Conservation (phyloP, 345 rosid genomes). For the Angophora floribunda region DNA sequence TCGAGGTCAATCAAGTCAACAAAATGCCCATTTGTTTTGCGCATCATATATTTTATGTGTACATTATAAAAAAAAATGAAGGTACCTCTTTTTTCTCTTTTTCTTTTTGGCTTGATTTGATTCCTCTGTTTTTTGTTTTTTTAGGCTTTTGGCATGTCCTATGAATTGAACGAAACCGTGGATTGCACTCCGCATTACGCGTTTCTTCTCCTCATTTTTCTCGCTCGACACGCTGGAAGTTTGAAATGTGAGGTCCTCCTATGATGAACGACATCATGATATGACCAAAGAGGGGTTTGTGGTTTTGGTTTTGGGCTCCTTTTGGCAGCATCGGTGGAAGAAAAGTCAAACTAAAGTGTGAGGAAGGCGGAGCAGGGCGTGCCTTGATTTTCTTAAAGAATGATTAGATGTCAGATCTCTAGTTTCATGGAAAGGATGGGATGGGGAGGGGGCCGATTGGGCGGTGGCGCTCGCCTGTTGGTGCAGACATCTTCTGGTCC, state of each 20-base stretch:
- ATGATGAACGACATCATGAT: not conserved
- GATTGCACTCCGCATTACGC: not conserved
- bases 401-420: not conserved
- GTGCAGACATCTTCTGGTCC: not conserved
- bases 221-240: not conserved
- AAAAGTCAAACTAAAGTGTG: not conserved
- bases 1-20: constrained; percentile 44
- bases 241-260: not conserved
- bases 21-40: not conserved
- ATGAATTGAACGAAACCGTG: not conserved
- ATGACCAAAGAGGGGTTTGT: not conserved
- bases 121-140: not conserved
- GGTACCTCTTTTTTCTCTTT: not conserved
- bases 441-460: not conserved
- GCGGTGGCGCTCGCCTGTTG: not conserved
- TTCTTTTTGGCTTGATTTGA: not conserved
- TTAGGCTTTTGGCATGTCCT: not conserved
- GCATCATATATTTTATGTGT: too few relatives aligned
- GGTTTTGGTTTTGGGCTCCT: not conserved
- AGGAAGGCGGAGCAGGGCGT: not conserved
- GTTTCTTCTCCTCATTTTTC: not conserved
- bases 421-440: not conserved
- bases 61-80: not conserved
- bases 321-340: not conserved
- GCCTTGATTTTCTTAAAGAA: not conserved